Evolutionary conservation across 306 rosid species (phyloP), one percentile per base, ranked within the genome.

Genomic region (Prinsepia uniflora): DNA sequence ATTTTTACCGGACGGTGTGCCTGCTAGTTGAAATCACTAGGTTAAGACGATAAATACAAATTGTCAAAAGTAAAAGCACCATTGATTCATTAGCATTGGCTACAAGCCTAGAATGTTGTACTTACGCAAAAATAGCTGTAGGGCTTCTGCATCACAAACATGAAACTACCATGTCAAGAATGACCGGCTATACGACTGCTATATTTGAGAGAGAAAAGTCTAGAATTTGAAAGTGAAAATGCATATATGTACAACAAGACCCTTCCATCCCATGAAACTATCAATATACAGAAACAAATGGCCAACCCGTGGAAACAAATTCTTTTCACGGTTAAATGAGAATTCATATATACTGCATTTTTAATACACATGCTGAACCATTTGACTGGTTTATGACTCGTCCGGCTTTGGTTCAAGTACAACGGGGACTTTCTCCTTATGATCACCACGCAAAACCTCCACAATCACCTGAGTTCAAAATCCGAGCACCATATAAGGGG

Each of bases 361-460:
- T 45, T n/a, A 65, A 43, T 43, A 50, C 42, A 10, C 24, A 30
- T 12, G 57, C 70, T 24, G 15, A 9, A 54, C 58, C 40, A n/a
- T 74, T 64, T 39, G 70, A 65, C 58, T 41, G 71, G 73, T 78
- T 87, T 24, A 89, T 46, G 99, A 55, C 81, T 91, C 96, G 63
- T 95, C 99, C 0, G 96, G 74, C 89, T 89, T 95, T 57, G 99
- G 90, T 84, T 95, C 99, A n/a, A 95, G 86, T 46, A 46, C 19
- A 22, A 95, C 96, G 0, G 96, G 92, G 77, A 95, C 82, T 81
- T 95, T 89, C 90, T 95, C 99, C 88, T 89, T 86, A 68, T 86
- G 96, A 64, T 95, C 99, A 14, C 97, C 99, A 41, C 99, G 88
- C 86, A 95, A 81, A 12, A 95, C 99, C 86, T 91, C 97, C 75